Base-by-base conservation (phyloP, 2,329 filamentous ascomycete species). In the Paecilomyces variotii region DNA sequence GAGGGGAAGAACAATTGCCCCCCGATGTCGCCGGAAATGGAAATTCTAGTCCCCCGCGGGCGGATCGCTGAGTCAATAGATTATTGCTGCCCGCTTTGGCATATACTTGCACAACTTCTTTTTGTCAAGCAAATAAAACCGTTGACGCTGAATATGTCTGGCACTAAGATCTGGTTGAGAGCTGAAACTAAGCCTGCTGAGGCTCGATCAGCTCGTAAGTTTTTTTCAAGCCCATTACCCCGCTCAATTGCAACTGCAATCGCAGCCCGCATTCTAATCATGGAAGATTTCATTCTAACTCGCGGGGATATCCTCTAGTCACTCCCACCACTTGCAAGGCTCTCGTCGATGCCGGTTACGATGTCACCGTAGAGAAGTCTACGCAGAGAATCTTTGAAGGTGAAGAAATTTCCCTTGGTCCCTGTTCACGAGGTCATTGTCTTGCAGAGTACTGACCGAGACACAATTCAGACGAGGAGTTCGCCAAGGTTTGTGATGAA, bases 281-380 rank as follows among this genome's bases (percentile, higher is more conserved):
- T 55, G 27, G 56, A 57, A 45, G 53, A 39, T 53, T 55, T 55
- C 30, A 32, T 32, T 54, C 52, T 55, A 57, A 57, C 57, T 58
- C 35, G 60, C 63, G 55, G 11, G 62, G 24, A 53, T 51, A 12
- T 58, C 59, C 34, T 26, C 55, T 28, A 75, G 74, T 81, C 61
- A 82, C 77, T 59, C 76, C 78, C 54, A 75, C 75, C n/a, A 82
- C 79, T 49, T 76, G 82, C 64, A 84, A 86, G 74, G 79, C 80
- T 56, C 81, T 90, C 56, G 77, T 89, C 57, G 82, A 88, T 62
- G 86, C 86, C 49, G 87, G 87, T 61, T 90, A 89, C 72, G 79
- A 79, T 26, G 81, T 91, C 65, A 82, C 82, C 55, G 84, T 90
- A 55, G 88, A 91, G 78, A 80, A 82, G 61, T 84, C 82, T 60